These are phyloP conservation scores for Blastocystis sp. DNA, from an alignment of 352 stramenopile species.

Conservation along the genomic window DNA sequence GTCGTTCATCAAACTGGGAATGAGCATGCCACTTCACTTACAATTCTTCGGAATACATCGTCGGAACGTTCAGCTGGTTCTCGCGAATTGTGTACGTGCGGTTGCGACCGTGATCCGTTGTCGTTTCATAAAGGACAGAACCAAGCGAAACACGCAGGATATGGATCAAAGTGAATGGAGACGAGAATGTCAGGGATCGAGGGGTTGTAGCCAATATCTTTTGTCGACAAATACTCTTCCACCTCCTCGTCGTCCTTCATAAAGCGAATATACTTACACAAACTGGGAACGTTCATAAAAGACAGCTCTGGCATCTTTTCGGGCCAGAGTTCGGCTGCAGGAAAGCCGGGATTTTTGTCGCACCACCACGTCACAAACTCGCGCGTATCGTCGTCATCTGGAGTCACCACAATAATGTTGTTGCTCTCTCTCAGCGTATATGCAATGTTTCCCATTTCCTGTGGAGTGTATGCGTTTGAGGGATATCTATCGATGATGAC, in stretches of 20 bases:
- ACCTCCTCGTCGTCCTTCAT: constrained; percentile 21
- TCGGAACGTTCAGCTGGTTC: constrained; percentile 40
- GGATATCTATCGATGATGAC: constrained; percentile 1
- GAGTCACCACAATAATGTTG: constrained; percentile 43
- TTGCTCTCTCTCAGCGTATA: constrained; percentile 41
- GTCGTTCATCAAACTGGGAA: constrained; percentile 52
- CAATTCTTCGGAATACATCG: constrained; percentile 45
- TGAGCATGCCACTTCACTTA: background rate
- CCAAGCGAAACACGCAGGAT: background rate
- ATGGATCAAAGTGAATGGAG: constrained; percentile 37
- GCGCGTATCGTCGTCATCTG: constrained; percentile 4
- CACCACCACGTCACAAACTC: constrained; percentile 41
- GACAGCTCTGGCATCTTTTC: constrained; percentile 38
- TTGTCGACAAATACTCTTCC: constrained; percentile 2
- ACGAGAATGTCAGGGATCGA: constrained; percentile 46
- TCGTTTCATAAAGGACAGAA: background rate
- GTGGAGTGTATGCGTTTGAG: background rate
- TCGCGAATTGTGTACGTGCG: constrained; percentile 49
- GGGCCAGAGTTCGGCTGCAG: constrained; percentile 19
- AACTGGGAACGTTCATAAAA: constrained; percentile 44
- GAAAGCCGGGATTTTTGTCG: constrained; percentile 51
- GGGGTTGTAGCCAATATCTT: constrained; percentile 53
- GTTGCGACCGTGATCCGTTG: constrained; percentile 14
- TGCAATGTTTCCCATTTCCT: constrained; percentile 27
- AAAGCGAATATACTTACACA: constrained; percentile 53